Percentiles rank a stretch among this genome's conserved stretches.
These are phyloP conservation scores for Epichloe bromicola DNA, from an alignment of 2,329 filamentous ascomycete species.

Conservation along the genomic window DNA sequence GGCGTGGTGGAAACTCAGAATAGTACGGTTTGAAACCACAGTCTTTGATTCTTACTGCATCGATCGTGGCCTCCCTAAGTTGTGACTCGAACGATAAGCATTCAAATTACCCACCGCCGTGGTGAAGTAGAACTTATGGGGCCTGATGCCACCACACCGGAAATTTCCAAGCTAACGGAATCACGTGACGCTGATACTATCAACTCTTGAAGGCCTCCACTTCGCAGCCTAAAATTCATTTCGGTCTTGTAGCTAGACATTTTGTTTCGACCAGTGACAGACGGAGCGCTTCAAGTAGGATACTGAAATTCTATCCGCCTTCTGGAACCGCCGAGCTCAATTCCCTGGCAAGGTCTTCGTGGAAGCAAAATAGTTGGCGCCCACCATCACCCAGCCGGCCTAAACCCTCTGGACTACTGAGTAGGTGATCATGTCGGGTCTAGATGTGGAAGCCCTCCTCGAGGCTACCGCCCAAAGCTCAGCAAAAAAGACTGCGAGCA, in stretches of 20 bases:
- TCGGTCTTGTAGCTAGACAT: background rate
- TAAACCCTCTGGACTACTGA: background rate
- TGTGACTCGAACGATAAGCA: too few relatives aligned
- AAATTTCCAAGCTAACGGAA: background rate
- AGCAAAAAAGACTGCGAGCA: constrained; percentile 32
- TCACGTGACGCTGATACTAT: background rate
- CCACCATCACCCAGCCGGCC: background rate
- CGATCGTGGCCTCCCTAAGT: too few relatives aligned
- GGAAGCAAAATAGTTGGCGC: background rate
- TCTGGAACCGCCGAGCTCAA: background rate
- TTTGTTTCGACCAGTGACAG: background rate
- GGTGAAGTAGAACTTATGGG: background rate
- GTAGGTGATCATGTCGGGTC: constrained; percentile 30
- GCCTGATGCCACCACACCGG: background rate
- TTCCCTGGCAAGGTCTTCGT: background rate
- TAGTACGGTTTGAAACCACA: too few relatives aligned
- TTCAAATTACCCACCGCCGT: too few relatives aligned
- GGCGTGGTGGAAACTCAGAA: too few relatives aligned
- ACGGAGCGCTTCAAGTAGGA: background rate
- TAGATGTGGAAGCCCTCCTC: constrained; percentile 80
- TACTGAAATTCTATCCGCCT: background rate
- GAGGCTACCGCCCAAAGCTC: constrained; percentile 64
- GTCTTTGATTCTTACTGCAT: too few relatives aligned
- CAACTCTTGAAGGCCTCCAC: background rate
- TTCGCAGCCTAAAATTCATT: background rate